Base-by-base conservation (phyloP, 2,329 filamentous ascomycete species). In the Microsporum ferrugineum region DNA sequence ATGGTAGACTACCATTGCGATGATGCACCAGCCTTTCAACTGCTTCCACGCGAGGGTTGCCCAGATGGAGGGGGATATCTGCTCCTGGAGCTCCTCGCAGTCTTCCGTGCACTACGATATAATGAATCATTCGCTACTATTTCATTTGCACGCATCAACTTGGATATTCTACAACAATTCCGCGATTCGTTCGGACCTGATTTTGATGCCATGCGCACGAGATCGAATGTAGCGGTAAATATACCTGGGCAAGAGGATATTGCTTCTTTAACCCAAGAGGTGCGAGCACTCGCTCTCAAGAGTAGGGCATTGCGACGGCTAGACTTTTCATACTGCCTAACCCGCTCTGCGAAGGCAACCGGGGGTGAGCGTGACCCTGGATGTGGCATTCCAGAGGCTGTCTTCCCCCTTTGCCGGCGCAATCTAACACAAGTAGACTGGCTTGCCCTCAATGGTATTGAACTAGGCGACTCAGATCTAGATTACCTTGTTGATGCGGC, bases 391-490 rank as follows among this genome's bases (percentile, higher is more conserved):
- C 83, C 86, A 17, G 85, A 87, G 69, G 86, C 85, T 1, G 76
- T 89, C 3, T 84, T 87, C 66, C 84, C 86, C 1, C 75, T 88
- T 4, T 88, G 84, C 71, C 83, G 83, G 64, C 80, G 82, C 63
- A 82, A 86, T 66, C 78, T 84, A 29, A 88, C 86, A 0, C 86
- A 84, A 66, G 82, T 88, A 17, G 84, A 87, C 69, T 89, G 86
- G 86, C 81, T 89, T 59, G 79, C 82, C 27, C 72, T 89, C 62
- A 88, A 84, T 63, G 84, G 84, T 10, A 86, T 88, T 63, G 80
- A 82, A 63, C 79, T 89, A n/a, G 85, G 84, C 45, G 86, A 89
- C 60, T 83, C 84, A 0, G 87, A 89, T 71, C 74, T 88, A 59
- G 86, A 88, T 64, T 79, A 77, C 66, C 68, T 87, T 53, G 83